These are phyloP conservation scores for Symmetrospora coprosmae DNA, from an alignment of 768 basidiomycete genomes.

Conservation along the genomic window DNA sequence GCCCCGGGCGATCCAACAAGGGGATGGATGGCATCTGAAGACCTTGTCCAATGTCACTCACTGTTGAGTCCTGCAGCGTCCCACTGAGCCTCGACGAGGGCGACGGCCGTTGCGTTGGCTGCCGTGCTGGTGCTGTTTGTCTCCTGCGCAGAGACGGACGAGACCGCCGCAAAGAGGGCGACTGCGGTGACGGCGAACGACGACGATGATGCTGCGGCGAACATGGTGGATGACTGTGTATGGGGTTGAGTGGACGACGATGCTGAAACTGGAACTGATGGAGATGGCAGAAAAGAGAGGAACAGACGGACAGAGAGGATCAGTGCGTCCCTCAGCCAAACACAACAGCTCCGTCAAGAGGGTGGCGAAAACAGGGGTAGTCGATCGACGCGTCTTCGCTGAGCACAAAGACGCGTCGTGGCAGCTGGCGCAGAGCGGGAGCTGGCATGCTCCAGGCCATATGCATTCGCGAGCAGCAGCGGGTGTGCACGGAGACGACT, in stretches of 20 bases:
- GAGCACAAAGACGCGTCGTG: too few relatives aligned
- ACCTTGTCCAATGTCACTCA: too few relatives aligned
- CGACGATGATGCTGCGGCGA: neutral
- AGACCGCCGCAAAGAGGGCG: slow-evolving; percentile 7
- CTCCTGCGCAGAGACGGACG: neutral
- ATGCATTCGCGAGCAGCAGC: too few relatives aligned
- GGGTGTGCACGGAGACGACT: too few relatives aligned
- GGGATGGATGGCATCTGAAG: too few relatives aligned
- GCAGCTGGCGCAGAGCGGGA: too few relatives aligned
- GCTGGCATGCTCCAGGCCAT: too few relatives aligned
- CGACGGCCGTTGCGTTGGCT: neutral
- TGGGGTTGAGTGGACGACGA: neutral
- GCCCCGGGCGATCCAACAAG: too few relatives aligned
- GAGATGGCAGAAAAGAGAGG: neutral
- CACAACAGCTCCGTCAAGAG: neutral
- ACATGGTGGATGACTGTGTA: too few relatives aligned
- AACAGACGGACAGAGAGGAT: neutral
- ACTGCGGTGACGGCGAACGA: neutral
- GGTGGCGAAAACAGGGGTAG: neutral
- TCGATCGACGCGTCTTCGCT: too few relatives aligned
- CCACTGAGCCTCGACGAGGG: slow-evolving; percentile 12
- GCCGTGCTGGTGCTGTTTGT: neutral
- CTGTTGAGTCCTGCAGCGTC: slow-evolving; percentile 12
- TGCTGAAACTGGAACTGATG: neutral
- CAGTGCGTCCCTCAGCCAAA: neutral